Evolutionary conservation across 139 green algal species (phyloP).

Genomic region (Tetradesmus lagerheimii): DNA sequence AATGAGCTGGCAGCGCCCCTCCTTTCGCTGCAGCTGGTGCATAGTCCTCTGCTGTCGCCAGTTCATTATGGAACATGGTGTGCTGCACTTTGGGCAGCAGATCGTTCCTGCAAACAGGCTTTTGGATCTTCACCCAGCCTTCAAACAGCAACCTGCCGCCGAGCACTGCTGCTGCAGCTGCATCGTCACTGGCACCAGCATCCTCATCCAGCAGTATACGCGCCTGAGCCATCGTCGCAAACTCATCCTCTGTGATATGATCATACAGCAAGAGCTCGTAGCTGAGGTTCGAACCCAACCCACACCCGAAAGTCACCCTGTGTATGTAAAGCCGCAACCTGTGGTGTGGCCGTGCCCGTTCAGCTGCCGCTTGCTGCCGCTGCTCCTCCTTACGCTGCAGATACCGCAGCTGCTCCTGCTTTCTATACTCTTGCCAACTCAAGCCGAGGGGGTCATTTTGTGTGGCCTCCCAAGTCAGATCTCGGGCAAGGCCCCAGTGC

Average conservation of each 20-base stretch:
- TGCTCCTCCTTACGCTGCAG: background rate
- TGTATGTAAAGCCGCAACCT: background rate
- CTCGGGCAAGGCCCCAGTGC: no score
- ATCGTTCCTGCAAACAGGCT: background rate
- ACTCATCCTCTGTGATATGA: background rate
- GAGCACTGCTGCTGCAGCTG: background rate
- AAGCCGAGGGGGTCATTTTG: no score
- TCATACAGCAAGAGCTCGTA: background rate
- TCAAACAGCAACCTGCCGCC: background rate
- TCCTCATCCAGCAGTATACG: background rate
- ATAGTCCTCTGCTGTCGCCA: background rate
- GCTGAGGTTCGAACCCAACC: background rate
- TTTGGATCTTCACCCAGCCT: background rate
- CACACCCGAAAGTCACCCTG: background rate
- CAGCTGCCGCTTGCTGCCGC: background rate
- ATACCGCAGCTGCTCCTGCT: no score
- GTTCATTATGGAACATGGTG: background rate
- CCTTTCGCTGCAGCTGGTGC: background rate
- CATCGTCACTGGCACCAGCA: background rate
- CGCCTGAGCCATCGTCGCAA: background rate
- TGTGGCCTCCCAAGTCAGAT: no score
- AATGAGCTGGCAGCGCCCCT: background rate
- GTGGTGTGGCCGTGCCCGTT: background rate
- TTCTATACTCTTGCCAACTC: no score
- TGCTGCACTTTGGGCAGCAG: background rate